Evolutionary conservation across 352 stramenopile genomes (phyloP).

Genomic region (Globisporangium orthogonon): DNA sequence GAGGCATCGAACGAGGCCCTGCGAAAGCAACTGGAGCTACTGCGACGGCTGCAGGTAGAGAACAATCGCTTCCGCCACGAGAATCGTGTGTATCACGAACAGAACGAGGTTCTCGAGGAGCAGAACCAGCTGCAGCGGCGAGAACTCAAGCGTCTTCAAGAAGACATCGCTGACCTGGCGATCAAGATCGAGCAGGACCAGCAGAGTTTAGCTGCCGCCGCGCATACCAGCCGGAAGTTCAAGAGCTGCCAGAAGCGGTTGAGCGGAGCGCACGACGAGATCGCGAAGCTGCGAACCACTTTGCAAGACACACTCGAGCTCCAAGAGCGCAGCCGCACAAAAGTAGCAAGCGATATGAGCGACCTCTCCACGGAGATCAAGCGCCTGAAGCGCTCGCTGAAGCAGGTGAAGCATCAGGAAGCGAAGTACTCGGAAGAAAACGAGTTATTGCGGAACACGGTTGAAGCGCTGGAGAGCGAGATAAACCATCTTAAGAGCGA

Average conservation of each 20-base stretch:
- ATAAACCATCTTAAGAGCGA: slow-evolving; percentile 19
- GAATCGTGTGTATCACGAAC: slow-evolving; percentile 29
- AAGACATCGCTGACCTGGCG: slow-evolving; percentile 29
- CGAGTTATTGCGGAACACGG: slow-evolving; percentile 26
- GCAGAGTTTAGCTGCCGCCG: slow-evolving; percentile 19
- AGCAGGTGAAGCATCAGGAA: slow-evolving; percentile 37
- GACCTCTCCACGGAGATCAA: slow-evolving; percentile 33
- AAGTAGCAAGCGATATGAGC: slow-evolving; percentile 28
- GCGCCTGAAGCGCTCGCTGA: slow-evolving; percentile 39
- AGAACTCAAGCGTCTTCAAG: slow-evolving; percentile 42
- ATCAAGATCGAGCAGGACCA: slow-evolving; percentile 30
- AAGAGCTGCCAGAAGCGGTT: slow-evolving; percentile 42
- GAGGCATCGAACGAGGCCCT: slow-evolving; percentile 61
- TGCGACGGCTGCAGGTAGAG: slow-evolving; percentile 61
- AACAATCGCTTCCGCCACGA: slow-evolving; percentile 70
- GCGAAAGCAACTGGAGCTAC: slow-evolving; percentile 56
- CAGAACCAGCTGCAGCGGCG: slow-evolving; percentile 29
- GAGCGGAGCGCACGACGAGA: slow-evolving; percentile 21
- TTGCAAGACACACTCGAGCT: slow-evolving; percentile 31
- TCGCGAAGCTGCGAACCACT: slow-evolving; percentile 25
- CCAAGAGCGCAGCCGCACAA: slow-evolving; percentile 24
- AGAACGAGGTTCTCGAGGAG: slow-evolving; percentile 39
- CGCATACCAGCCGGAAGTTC: slow-evolving; percentile 35
- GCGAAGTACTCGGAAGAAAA: slow-evolving; percentile 23
- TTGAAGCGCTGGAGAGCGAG: slow-evolving; percentile 33